Conservation (phyloP, 257 asterid genomes). For the Solanum appendiculatum region DNA sequence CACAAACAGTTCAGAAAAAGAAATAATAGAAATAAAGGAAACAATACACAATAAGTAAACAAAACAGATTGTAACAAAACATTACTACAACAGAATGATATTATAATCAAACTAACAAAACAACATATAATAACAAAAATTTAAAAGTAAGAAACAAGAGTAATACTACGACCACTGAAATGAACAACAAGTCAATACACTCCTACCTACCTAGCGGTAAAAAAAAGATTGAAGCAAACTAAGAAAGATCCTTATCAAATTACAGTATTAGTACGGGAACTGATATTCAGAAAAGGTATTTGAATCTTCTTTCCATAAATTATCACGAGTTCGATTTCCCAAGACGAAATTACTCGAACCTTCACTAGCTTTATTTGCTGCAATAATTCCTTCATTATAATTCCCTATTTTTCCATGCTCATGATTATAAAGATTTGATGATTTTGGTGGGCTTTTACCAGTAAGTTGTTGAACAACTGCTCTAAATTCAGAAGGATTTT, state of each 20-base stretch:
- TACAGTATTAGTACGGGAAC: background rate
- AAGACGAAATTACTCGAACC: background rate
- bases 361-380: background rate
- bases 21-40: no score
- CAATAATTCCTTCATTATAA: background rate
- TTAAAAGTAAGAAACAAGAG: background rate
- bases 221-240: background rate
- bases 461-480: constrained; percentile 31
- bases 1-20: no score
- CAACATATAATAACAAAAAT: background rate
- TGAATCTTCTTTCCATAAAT: background rate
- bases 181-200: background rate
- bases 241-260: background rate
- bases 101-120: background rate
- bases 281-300: background rate
- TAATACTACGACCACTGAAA: background rate
- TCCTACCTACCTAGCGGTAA: background rate
- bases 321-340: background rate
- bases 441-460: constrained; percentile 12
- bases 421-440: background rate
- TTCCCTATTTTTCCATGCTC: background rate
- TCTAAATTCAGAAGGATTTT: constrained; percentile 22
- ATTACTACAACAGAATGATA: background rate
- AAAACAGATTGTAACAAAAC: background rate
- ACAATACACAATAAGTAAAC: no score